Evolutionary conservation across 2,329 filamentous ascomycete species (phyloP).

Genomic region (Ophiostoma himal-ulmi): DNA sequence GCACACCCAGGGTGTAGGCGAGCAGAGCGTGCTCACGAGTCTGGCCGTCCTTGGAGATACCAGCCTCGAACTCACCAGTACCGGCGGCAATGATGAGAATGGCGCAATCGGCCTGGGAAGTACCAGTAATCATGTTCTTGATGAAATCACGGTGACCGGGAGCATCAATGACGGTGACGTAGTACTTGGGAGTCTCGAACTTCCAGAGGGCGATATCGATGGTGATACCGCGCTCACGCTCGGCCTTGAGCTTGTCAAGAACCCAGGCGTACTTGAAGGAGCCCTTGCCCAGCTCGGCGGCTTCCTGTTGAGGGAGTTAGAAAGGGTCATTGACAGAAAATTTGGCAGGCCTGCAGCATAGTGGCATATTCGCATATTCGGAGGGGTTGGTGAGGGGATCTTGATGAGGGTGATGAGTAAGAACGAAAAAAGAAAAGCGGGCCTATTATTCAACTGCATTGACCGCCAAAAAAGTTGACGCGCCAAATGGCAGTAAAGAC

Average conservation of each 20-base stretch:
- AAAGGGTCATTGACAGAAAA: background rate
- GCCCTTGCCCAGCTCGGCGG: constrained; percentile 98
- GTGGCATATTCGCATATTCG: too few relatives aligned
- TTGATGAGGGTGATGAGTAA: constrained; percentile 8
- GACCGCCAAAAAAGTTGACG: background rate
- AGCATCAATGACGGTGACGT: constrained; percentile 97
- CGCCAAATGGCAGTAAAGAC: background rate
- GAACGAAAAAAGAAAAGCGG: background rate
- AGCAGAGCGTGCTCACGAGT: constrained; percentile 99
- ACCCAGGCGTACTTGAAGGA: constrained; percentile 99
- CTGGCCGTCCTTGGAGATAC: constrained; percentile 99
- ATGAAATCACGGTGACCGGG: constrained; percentile 99
- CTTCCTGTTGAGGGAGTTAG: constrained; percentile 60
- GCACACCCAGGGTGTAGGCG: constrained; percentile 99
- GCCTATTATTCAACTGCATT: background rate
- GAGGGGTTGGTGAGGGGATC: too few relatives aligned
- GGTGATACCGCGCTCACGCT: constrained; percentile 99
- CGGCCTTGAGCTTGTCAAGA: constrained; percentile 99
- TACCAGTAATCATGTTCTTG: constrained; percentile 99
- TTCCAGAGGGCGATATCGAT: constrained; percentile 99
- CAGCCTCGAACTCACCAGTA: constrained; percentile 99
- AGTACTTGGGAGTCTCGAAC: constrained; percentile 98
- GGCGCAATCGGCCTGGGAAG: constrained; percentile 98
- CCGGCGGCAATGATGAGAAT: constrained; percentile 99
- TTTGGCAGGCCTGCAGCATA: background rate